Evolutionary conservation across 305 asterid genomes (phyloP).

Genomic region (Solanum aculeatissimum): DNA sequence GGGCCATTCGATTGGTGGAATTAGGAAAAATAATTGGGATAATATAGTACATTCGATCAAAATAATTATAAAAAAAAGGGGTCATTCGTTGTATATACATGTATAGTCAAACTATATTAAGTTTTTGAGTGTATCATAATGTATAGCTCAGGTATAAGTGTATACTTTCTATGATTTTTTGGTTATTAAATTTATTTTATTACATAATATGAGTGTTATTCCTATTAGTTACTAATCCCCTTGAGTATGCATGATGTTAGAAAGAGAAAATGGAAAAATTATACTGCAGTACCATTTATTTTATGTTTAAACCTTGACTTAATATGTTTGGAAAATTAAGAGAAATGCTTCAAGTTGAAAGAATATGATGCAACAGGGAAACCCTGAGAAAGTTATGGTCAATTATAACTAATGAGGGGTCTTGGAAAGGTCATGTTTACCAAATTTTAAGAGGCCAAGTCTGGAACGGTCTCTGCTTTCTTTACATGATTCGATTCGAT

Average conservation of each 20-base stretch:
- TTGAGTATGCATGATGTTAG: conserved; percentile 8
- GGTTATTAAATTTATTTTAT: background rate
- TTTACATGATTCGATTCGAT: no score
- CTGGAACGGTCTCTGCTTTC: no score
- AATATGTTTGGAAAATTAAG: background rate
- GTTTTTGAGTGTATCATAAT: no score
- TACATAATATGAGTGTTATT: background rate
- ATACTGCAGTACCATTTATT: background rate
- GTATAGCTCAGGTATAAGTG: no score
- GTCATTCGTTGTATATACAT: no score
- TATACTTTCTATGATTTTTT: no score
- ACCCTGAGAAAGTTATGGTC: background rate
- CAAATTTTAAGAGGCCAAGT: no score
- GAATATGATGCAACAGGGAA: background rate
- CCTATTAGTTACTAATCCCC: background rate
- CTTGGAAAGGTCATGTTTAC: no score
- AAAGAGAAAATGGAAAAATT: conserved; percentile 1
- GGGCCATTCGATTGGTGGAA: background rate
- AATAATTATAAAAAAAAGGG: no score
- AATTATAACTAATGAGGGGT: background rate
- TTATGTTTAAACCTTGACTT: background rate
- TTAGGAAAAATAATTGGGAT: background rate
- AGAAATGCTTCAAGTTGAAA: background rate
- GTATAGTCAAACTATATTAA: no score
- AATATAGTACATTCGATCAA: no score